Base-by-base conservation (phyloP, 164 flowering plant genomes). In the Vitis riparia region DNA sequence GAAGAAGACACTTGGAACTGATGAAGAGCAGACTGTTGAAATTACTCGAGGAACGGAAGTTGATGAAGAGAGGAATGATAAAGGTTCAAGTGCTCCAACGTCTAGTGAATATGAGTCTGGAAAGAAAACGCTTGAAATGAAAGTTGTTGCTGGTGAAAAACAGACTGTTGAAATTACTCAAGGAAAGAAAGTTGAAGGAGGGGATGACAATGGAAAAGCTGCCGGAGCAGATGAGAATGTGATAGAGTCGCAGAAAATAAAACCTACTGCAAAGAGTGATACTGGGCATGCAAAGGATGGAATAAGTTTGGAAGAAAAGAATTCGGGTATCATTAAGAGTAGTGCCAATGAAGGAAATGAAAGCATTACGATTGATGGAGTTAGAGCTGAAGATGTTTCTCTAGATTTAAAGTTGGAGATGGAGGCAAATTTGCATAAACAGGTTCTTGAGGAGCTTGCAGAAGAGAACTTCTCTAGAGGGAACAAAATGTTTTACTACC, bases 401-500 rank as follows among this genome's bases (percentile, higher is more conserved):
- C 56, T 15, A 16, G 77, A 81, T 17, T 56, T 78, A 67, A 82
- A 82, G 75, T 51, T 72, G 71, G 91, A 86, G 69, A 59, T 73
- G 76, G 90, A 86, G 78, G 85, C 73, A 17, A 77, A 62, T 15
- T 47, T 74, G 55, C 80, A 76, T 62, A 84, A 68, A 62, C 76
- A 81, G 76, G 80, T 80, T 50, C 69, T 93, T 62, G 89, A 84
- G 71, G 76, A 70, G 61, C 87, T 91, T 73, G 93, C 97, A 3
- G 83, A 79, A 58, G 87, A 86, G 69, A 86, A 78, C 71, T 74
- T 84, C 67, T 78, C 62, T 14, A 63, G 59, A 68, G 91, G 94
- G 23, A 78, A 62, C 68, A 91, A 83, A 79, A 27, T 91, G 56
- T 96, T 93, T 80, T 78, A 73, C 67, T 90, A 85, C 79, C 99